A percentile compares a stretch with the other conserved stretches of the same genome.
Conservation (phyloP, 495 filamentous ascomycete genomes). For the Emericellopsis terricola region DNA sequence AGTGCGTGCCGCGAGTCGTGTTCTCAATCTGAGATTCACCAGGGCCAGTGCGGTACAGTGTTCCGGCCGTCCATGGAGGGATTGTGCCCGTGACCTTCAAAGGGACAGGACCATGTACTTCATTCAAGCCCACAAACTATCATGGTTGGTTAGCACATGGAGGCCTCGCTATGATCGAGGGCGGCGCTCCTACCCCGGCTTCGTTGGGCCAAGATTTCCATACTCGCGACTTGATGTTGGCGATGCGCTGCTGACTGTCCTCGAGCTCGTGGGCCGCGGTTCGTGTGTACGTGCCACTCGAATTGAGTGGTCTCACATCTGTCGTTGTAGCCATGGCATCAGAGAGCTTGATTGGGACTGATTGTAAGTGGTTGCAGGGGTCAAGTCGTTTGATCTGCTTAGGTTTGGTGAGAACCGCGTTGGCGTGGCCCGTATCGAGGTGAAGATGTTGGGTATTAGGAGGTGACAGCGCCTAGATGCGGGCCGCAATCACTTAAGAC, state of each 20-base stretch:
- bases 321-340: no score
- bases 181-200: constrained; percentile 17
- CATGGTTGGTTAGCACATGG: background rate
- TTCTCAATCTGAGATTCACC: constrained; percentile 38
- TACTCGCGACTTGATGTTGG: background rate
- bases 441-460: no score
- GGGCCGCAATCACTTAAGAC: no score
- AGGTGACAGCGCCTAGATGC: no score
- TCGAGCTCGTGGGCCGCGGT: background rate
- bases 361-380: no score
- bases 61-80: constrained; percentile 31
- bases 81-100: constrained; percentile 21
- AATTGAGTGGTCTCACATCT: no score
- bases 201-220: constrained; percentile 25
- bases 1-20: constrained; percentile 34
- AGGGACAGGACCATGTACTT: constrained; percentile 24
- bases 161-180: background rate
- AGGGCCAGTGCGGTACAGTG: constrained; percentile 56
- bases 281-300: background rate
- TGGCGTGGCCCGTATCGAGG: no score
- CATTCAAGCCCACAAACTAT: constrained; percentile 27
- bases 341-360: no score
- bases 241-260: background rate
- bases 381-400: no score
- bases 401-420: no score